Percentiles rank a stretch among this genome's conserved stretches.
These are phyloP conservation scores for Harrya chromipes DNA, from an alignment of 768 basidiomycete genomes.

Conservation along the genomic window DNA sequence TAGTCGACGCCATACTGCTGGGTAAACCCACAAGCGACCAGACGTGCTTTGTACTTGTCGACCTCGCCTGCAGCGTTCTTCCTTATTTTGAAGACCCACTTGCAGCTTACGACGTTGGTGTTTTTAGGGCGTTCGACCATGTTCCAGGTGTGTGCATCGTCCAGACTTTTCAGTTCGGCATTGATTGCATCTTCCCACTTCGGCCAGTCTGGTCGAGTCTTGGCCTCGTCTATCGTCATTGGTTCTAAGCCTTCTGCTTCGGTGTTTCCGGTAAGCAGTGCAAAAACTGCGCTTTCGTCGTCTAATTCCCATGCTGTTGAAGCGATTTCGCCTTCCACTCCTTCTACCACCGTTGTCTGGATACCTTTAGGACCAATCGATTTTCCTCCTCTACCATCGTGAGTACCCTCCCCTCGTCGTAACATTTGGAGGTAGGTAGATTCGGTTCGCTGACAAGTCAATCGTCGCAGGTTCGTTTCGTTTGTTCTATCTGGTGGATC, in stretches of 20 bases:
- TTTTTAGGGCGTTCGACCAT: too few species aligned
- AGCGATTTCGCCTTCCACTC: too few species aligned
- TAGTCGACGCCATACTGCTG: not conserved
- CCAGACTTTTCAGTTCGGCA: too few species aligned
- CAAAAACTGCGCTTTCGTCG: not conserved
- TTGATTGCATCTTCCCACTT: not conserved
- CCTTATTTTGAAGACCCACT: conserved; percentile 1
- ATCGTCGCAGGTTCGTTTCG: not conserved
- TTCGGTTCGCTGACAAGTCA: not conserved
- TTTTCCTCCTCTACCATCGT: not conserved
- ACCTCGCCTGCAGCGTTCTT: not conserved
- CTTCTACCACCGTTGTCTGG: too few species aligned
- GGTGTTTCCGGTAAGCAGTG: not conserved
- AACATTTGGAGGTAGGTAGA: not conserved
- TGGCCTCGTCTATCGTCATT: not conserved
- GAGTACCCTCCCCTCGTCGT: not conserved
- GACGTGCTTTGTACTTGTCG: not conserved
- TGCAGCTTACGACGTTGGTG: too few species aligned
- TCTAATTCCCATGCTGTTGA: not conserved
- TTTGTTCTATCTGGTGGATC: too few species aligned
- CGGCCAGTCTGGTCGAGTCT: not conserved
- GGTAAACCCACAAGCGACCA: not conserved
- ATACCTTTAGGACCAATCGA: too few species aligned
- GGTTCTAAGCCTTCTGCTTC: not conserved
- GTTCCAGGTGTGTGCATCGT: too few species aligned